Conservation (phyloP, 257 asterid genomes). For the Thymus mandschuricus region DNA sequence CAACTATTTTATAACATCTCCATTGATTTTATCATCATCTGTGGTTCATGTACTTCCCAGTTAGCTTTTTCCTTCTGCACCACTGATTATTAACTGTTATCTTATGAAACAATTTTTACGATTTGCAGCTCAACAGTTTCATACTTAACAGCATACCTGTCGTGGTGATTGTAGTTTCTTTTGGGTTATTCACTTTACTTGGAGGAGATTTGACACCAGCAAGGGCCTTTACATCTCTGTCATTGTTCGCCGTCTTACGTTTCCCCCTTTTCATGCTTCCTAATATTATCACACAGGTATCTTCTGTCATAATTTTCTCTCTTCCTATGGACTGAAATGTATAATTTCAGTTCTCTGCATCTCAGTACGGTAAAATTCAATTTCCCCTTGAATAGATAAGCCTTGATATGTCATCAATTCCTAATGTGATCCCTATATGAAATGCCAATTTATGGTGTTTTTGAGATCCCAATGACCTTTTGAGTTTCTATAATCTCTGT, state of each 20-base stretch:
- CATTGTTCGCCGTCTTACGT: slow-evolving; percentile 87
- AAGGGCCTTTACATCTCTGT: slow-evolving; percentile 92
- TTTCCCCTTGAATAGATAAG: neutral
- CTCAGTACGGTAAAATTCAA: neutral
- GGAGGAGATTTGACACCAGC: slow-evolving; percentile 99
- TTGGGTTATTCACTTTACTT: slow-evolving; percentile 76
- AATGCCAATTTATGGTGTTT: neutral
- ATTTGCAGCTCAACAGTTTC: slow-evolving; percentile 80
- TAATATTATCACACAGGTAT: slow-evolving; percentile 83
- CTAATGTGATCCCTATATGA: neutral
- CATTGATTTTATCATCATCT: slow-evolving; percentile 9
- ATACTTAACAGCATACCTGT: slow-evolving; percentile 89
- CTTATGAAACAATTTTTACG: slow-evolving; percentile 31
- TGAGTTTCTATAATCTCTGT: slow-evolving; percentile 3
- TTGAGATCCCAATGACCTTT: neutral
- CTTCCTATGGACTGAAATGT: neutral
- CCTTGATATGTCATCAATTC: too few species aligned
- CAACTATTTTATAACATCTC: neutral
- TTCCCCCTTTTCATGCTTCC: slow-evolving; percentile 98
- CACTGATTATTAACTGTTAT: slow-evolving; percentile 20
- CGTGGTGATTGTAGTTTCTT: slow-evolving; percentile 85
- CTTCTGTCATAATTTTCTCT: slow-evolving; percentile 17
- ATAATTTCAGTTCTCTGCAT: neutral
- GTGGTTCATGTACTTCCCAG: neutral
- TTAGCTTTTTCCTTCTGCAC: slow-evolving; percentile 5